Evolutionary conservation across 441 rosid species (phyloP).

Genomic region (Bocquillonia castaneifolia): DNA sequence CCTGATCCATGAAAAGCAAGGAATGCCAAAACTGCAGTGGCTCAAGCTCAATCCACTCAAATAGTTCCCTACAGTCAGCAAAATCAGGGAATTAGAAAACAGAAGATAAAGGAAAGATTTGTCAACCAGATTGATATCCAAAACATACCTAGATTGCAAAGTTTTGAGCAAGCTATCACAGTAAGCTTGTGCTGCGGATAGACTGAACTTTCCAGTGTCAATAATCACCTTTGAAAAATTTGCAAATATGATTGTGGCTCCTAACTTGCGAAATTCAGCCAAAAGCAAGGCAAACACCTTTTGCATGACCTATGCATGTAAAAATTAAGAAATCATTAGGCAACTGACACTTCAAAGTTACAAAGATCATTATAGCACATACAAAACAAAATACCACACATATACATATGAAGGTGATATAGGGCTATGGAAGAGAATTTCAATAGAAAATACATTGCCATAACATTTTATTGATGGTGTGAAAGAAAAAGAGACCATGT

Average conservation of each 20-base stretch:
- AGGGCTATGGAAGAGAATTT: not conserved
- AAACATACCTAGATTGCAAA: constrained; percentile 63
- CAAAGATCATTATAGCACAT: not conserved
- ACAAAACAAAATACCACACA: not conserved
- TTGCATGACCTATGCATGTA: constrained; percentile 78
- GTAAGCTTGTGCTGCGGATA: constrained; percentile 76
- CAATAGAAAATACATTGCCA: no score
- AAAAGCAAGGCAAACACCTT: constrained; percentile 90
- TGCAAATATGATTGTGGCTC: constrained; percentile 86
- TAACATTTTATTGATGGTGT: not conserved
- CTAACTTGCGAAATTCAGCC: constrained; percentile 90
- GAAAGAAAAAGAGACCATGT: not conserved
- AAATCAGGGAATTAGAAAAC: constrained; percentile 21
- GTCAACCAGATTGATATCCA: constrained; percentile 18
- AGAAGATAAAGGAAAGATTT: constrained; percentile 17
- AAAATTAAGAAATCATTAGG: constrained; percentile 2
- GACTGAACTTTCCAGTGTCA: constrained; percentile 77
- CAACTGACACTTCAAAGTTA: constrained; percentile 11
- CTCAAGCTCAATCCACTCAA: constrained; percentile 89
- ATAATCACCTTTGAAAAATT: constrained; percentile 82
- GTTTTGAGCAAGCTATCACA: constrained; percentile 86
- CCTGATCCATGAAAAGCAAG: constrained; percentile 98
- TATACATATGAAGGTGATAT: not conserved
- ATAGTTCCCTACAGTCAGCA: constrained; percentile 57
- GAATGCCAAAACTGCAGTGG: constrained; percentile 82